A percentile compares a stretch with the other conserved stretches of the same genome.
Conservation (phyloP, 306 rosid genomes). For the Quercus parvula region DNA sequence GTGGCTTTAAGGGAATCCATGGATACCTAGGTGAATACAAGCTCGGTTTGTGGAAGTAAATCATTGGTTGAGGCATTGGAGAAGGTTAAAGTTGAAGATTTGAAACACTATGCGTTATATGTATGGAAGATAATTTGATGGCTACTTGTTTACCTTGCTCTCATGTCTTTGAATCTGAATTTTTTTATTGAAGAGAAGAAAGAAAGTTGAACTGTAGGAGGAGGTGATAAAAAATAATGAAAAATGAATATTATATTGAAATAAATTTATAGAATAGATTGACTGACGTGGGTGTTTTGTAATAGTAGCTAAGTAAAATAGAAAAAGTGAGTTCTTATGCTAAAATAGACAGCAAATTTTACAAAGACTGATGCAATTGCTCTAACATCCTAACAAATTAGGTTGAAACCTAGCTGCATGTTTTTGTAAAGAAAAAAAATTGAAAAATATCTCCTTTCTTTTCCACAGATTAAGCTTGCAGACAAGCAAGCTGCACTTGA, state of each 20-base stretch:
- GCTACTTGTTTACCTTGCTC: neutral
- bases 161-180: neutral
- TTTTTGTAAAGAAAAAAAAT: neutral
- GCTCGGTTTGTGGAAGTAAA: neutral
- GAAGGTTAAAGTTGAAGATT: neutral
- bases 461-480: conserved; percentile 79
- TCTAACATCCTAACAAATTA: neutral
- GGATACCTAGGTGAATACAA: too few species aligned
- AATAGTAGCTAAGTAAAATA: too few species aligned
- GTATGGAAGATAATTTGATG: conserved; percentile 4
- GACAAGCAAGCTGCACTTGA: conserved; percentile 97
- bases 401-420: neutral
- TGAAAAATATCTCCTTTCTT: neutral
- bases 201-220: too few species aligned
- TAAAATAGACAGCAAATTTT: too few species aligned
- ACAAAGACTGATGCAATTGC: too few species aligned
- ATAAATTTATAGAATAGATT: too few species aligned
- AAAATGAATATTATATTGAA: too few species aligned
- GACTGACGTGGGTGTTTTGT: too few species aligned
- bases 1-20: neutral
- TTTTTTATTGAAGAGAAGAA: too few species aligned
- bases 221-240: too few species aligned
- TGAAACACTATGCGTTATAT: neutral
- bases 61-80: neutral
- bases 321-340: too few species aligned